Evolutionary conservation across 2,329 filamentous ascomycete genomes (phyloP), one percentile per base, ranked within the genome.

Genomic region (Talaromyces sp.): DNA sequence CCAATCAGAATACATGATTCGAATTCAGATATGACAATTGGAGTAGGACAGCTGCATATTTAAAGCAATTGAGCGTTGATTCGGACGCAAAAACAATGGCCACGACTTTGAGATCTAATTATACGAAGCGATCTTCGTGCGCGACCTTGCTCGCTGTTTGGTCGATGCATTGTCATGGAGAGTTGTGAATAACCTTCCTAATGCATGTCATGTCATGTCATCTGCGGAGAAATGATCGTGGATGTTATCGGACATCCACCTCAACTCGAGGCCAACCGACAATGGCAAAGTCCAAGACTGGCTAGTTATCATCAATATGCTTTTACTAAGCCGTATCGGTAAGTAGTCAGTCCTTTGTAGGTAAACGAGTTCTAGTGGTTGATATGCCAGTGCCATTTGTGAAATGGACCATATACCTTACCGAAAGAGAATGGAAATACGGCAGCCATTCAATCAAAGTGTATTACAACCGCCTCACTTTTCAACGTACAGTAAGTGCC

Each of bases 391-490:
- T 56, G n/a, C 3, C 10, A 56, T 56, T 56, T 5, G 17, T 10
- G 31, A 34, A 56, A 17, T 56, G n/a, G n/a, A 36, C 31, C 6
- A 2, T 56, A 38, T 19, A 56, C 31, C 29, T 17, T 56, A 38
- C n/a, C 53, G 31, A 31, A 25, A 38, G 31, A 36, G n/a, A 54
- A 38, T 56, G 31, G 53, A 25, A 56, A 56, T 56, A 56, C 27
- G 1, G 7, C 8, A 56, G n/a, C 17, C 31, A 36, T 22, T 56
- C 53, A 38, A 10, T 25, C 11, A 56, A 36, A 22, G 31, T 56
- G 53, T 56, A 38, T 56, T n/a, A 56, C 53, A 31, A 6, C 47
- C 60, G 60, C 60, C 60, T 62, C 60, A 62, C 60, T 62, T 51
- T 62, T 53, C 22, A 53, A 53, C 53, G 31, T 25, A 56, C 27